Conservation (phyloP, 106 monocot species). For the Ottelia alismoides region DNA sequence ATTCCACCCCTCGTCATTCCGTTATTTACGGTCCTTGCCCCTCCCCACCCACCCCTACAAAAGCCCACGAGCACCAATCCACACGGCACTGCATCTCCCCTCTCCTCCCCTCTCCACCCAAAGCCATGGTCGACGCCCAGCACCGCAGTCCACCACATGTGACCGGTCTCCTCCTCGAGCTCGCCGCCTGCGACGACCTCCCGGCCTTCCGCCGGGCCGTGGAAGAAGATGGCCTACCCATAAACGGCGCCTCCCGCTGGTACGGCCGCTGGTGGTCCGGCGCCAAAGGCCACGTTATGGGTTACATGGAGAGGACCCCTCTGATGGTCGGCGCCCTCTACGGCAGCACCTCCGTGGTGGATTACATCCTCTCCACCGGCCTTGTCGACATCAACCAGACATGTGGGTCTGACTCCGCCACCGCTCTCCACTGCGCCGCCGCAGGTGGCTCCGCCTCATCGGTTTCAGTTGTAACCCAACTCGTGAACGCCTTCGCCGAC, state of each 20-base stretch:
- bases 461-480: too few relatives aligned
- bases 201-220: slow-evolving; percentile 2
- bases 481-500: too few relatives aligned
- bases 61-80: too few relatives aligned
- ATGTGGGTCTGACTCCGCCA: too few relatives aligned
- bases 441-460: neutral
- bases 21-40: too few relatives aligned
- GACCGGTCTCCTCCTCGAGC: slow-evolving; percentile 2
- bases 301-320: slow-evolving; percentile 3
- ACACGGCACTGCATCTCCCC: too few relatives aligned
- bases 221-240: neutral
- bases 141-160: neutral
- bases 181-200: slow-evolving; percentile 7
- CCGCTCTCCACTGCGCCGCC: slow-evolving; percentile 8
- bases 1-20: too few relatives aligned
- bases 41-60: too few relatives aligned
- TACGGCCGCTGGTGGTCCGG: too few relatives aligned
- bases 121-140: too few relatives aligned
- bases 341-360: slow-evolving; percentile 3
- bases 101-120: too few relatives aligned
- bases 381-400: too few relatives aligned
- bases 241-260: neutral
- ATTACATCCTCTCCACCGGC: slow-evolving; percentile 8
- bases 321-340: slow-evolving; percentile 8
- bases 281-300: neutral